Percentiles rank a stretch among this genome's conserved stretches.
Conservation (phyloP, 2,329 filamentous ascomycete species). For the Cladorrhinum sp. region DNA sequence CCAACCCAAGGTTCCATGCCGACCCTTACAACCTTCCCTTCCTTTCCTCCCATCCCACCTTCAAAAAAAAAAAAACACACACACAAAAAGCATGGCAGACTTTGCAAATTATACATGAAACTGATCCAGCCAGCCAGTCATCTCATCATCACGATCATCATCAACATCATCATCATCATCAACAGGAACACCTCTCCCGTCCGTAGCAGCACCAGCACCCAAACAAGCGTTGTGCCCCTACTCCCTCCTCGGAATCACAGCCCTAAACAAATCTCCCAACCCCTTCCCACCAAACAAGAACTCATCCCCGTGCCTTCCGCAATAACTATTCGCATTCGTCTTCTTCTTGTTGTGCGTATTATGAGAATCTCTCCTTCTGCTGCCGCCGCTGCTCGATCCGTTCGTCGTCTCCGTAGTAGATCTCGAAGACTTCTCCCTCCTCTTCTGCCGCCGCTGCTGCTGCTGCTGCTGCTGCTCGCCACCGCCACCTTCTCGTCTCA, state of each 20-base stretch:
- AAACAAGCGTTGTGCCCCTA: neutral
- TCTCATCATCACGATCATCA: neutral
- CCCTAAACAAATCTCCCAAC: conserved; percentile 42
- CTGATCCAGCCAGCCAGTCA: neutral
- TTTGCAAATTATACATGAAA: neutral
- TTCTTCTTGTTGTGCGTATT: conserved; percentile 20
- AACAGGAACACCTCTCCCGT: neutral
- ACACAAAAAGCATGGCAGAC: neutral
- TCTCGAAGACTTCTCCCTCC: neutral
- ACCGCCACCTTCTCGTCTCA: too few species aligned
- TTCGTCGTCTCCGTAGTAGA: too few species aligned
- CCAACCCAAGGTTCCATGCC: neutral
- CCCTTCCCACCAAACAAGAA: conserved; percentile 51
- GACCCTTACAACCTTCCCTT: neutral
- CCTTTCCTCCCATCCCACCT: neutral
- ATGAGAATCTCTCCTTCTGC: conserved; percentile 14
- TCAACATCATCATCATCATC: neutral
- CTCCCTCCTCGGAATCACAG: conserved; percentile 36
- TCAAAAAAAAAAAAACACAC: neutral
- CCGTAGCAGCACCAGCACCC: conserved; percentile 2
- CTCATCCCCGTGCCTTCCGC: conserved; percentile 53
- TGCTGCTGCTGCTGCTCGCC: too few species aligned
- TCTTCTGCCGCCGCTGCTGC: neutral
- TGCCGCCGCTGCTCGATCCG: too few species aligned
- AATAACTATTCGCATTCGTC: conserved; percentile 52